These are phyloP conservation scores for Umbilicaria muhlenbergii DNA, from an alignment of 495 filamentous ascomycete species.

Conservation along the genomic window DNA sequence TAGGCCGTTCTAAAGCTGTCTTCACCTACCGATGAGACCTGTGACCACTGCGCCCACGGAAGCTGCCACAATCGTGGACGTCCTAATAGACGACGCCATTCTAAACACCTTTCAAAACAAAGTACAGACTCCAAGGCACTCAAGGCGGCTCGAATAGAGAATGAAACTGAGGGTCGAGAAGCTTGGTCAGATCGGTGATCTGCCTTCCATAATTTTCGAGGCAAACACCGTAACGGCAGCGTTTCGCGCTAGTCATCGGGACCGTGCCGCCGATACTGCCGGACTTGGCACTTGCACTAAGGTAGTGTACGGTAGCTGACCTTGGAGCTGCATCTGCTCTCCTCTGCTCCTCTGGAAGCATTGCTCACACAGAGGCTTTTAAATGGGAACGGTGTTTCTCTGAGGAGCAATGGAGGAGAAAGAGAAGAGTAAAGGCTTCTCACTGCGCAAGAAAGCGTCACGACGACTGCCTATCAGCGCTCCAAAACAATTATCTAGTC, in stretches of 20 bases:
- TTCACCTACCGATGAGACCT: conserved; percentile 53
- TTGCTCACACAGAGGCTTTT: not conserved
- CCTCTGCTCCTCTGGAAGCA: not conserved
- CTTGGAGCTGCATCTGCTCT: no score
- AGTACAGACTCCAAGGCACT: no score
- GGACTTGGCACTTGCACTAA: no score
- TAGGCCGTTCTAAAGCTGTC: conserved; percentile 5
- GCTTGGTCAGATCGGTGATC: no score
- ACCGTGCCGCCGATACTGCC: no score
- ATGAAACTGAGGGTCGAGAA: no score
- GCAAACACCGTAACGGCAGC: no score
- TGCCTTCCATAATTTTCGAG: no score
- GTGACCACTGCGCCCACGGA: conserved; percentile 59
- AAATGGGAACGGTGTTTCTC: not conserved
- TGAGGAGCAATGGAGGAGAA: conserved; percentile 46
- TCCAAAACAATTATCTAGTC: conserved; percentile 63
- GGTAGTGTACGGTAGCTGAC: no score
- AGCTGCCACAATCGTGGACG: conserved; percentile 58
- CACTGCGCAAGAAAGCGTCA: conserved; percentile 78
- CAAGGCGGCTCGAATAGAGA: no score
- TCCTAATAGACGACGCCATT: conserved; percentile 13
- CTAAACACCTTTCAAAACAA: no score
- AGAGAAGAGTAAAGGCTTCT: conserved; percentile 56
- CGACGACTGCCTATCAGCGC: conserved; percentile 64
- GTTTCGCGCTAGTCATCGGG: no score